A percentile compares a stretch with the other conserved stretches of the same genome.
These are phyloP conservation scores for Desmodesmus armatus DNA, from an alignment of 139 green algal species.

Conservation along the genomic window DNA sequence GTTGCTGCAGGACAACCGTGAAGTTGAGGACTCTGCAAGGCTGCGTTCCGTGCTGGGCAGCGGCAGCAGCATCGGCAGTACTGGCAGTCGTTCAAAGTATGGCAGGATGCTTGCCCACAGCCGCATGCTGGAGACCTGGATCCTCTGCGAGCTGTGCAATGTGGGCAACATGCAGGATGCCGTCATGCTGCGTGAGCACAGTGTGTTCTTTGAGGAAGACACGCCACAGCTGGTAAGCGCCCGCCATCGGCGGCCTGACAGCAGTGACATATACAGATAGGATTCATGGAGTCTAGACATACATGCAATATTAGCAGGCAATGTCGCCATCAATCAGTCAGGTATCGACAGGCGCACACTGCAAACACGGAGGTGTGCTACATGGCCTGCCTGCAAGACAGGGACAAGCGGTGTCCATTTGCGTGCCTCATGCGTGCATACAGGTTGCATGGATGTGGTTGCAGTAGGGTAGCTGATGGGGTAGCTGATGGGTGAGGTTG, in stretches of 20 bases:
- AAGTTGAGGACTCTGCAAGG: too few species aligned
- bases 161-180: slow-evolving; percentile 49
- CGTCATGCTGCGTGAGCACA: background rate
- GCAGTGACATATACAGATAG: background rate
- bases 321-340: background rate
- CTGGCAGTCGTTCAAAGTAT: background rate
- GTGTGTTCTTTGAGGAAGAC: slow-evolving; percentile 5
- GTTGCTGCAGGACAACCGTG: too few species aligned
- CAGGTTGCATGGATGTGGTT: too few species aligned
- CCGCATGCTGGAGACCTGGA: slow-evolving; percentile 42
- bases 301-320: background rate
- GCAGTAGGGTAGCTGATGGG: too few species aligned
- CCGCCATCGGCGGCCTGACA: background rate
- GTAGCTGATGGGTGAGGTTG: too few species aligned
- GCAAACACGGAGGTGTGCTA: too few species aligned
- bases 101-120: background rate
- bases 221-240: slow-evolving; percentile 29
- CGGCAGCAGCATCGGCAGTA: background rate
- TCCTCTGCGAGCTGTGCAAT: slow-evolving; percentile 46
- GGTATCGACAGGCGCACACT: background rate
- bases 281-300: background rate
- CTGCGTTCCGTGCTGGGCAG: background rate
- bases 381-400: background rate
- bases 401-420: too few species aligned
- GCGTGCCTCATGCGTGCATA: too few species aligned